Percentiles rank a stretch among this genome's conserved stretches.
Conservation (phyloP, 495 filamentous ascomycete genomes). For the Annulohypoxylon moriforme region DNA sequence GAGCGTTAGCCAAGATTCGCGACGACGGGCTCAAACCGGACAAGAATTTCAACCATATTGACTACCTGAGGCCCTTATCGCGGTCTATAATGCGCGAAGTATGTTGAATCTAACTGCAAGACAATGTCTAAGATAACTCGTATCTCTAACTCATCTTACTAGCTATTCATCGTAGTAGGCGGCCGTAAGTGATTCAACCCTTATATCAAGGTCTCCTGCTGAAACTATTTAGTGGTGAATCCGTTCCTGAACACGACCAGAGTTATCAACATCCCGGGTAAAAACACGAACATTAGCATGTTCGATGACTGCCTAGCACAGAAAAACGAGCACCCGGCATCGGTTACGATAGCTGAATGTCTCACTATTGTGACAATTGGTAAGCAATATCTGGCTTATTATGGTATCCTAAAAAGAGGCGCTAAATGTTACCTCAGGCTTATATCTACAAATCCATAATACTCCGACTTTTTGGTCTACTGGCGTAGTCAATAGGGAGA, state of each 20-base stretch:
- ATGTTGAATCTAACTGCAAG: background rate
- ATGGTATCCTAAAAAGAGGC: background rate
- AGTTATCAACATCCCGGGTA: background rate
- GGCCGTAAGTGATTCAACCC: no score
- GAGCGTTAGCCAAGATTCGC: background rate
- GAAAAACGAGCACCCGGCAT: background rate
- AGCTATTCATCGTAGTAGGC: no score
- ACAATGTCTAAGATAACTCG: no score
- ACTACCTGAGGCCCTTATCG: background rate
- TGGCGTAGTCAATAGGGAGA: background rate
- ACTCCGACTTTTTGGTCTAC: background rate
- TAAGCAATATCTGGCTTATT: background rate
- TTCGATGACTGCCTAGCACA: background rate
- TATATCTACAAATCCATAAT: background rate
- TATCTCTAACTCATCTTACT: no score
- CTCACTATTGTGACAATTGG: background rate
- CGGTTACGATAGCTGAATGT: background rate
- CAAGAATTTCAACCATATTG: background rate
- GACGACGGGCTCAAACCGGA: background rate
- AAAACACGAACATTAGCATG: background rate
- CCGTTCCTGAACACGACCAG: background rate
- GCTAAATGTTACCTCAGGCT: background rate
- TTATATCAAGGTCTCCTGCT: background rate
- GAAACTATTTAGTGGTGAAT: background rate
- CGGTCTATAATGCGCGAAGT: background rate